Evolutionary conservation across 768 basidiomycete genomes (phyloP).

Genomic region (Lactarius indigo): DNA sequence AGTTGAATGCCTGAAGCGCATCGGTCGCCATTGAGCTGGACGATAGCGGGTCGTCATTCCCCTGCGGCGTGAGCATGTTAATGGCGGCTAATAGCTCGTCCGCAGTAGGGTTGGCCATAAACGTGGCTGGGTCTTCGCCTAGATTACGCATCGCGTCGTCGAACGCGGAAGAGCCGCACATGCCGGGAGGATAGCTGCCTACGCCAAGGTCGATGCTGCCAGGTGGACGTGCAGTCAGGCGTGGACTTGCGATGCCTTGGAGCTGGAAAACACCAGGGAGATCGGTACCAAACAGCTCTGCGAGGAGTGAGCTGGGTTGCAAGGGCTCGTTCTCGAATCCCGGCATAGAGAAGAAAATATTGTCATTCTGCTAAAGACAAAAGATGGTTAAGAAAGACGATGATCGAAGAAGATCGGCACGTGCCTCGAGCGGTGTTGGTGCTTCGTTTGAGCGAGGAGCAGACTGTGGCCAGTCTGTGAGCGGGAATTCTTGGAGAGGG

Average conservation of each 20-base stretch:
- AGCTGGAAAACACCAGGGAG: neutral
- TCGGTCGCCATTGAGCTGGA: neutral
- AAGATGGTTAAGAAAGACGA: neutral
- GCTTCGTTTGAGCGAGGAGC: neutral
- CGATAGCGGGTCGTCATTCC: neutral
- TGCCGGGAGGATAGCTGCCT: constrained; percentile 3
- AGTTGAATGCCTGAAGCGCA: constrained; percentile 1
- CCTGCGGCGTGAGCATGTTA: neutral
- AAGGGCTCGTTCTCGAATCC: neutral
- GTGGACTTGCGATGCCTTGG: neutral
- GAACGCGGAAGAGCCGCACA: constrained; percentile 1
- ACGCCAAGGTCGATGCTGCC: constrained; percentile 14
- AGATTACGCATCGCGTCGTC: constrained; percentile 2
- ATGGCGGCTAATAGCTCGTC: constrained; percentile 10
- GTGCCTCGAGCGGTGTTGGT: neutral
- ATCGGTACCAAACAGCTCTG: neutral
- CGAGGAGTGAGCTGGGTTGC: neutral
- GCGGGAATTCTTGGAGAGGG: neutral
- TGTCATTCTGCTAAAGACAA: neutral
- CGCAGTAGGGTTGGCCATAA: constrained; percentile 6
- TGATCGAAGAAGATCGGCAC: neutral
- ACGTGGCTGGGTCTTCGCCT: constrained; percentile 5
- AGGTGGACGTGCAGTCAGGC: constrained; percentile 11
- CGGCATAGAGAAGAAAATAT: constrained; percentile 4
- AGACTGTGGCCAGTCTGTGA: constrained; percentile 1